Conservation (phyloP, 345 rosid genomes). For the Hibiscus trionum region DNA sequence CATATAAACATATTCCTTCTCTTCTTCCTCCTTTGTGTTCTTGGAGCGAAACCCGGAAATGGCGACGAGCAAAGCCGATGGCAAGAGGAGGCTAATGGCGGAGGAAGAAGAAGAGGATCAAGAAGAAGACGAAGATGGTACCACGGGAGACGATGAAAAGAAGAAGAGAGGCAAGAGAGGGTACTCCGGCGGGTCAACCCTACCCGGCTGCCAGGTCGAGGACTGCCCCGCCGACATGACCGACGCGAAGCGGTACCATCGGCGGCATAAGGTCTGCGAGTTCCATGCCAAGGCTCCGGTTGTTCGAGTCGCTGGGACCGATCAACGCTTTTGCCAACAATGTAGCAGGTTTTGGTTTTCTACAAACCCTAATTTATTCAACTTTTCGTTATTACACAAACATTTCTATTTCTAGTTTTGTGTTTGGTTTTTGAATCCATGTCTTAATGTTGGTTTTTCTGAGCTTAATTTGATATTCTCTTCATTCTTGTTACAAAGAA, state of each 20-base stretch:
- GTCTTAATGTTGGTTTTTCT: too few species aligned
- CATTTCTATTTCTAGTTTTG: too few species aligned
- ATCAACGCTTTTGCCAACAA: conserved; percentile 95
- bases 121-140: conserved; percentile 26
- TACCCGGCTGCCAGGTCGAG: conserved; percentile 56
- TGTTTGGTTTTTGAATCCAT: too few species aligned
- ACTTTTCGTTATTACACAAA: neutral
- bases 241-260: conserved; percentile 64
- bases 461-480: too few species aligned
- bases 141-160: conserved; percentile 26
- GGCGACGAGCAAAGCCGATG: conserved; percentile 55
- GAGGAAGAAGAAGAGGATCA: conserved; percentile 55
- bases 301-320: conserved; percentile 49
- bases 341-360: conserved; percentile 61
- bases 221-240: conserved; percentile 54
- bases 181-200: conserved; percentile 19
- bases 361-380: conserved; percentile 28
- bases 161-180: conserved; percentile 44
- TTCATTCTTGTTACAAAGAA: too few species aligned
- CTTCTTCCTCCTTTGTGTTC: neutral
- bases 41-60: conserved; percentile 12
- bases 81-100: conserved; percentile 43
- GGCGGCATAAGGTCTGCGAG: conserved; percentile 88
- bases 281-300: conserved; percentile 64
- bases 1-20: neutral